Evolutionary conservation across 371 early-diverging fungal genomes (phyloP).

Genomic region (Zychaea mexicana): DNA sequence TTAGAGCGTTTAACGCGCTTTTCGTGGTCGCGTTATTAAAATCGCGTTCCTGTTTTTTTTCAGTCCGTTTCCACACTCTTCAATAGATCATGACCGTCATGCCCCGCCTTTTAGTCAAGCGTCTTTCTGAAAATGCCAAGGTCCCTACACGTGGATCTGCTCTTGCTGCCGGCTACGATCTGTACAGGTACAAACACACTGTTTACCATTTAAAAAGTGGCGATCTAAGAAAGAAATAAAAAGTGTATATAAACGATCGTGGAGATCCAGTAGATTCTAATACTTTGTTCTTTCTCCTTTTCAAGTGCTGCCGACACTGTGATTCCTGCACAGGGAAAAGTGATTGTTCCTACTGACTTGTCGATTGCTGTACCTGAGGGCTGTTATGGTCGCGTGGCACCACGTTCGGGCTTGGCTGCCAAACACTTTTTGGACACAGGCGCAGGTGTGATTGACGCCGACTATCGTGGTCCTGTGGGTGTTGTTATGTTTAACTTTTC

Average conservation of each 20-base stretch:
- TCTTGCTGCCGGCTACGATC: conserved; percentile 94
- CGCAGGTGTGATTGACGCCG: conserved; percentile 97
- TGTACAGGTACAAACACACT: conserved; percentile 74
- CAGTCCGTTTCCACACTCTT: too few species aligned
- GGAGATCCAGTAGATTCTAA: too few species aligned
- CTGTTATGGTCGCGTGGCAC: conserved; percentile 96
- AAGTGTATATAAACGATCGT: background rate
- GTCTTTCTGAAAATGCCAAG: conserved; percentile 67
- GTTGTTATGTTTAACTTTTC: conserved; percentile 93
- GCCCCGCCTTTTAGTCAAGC: conserved; percentile 58
- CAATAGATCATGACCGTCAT: conserved; percentile 10
- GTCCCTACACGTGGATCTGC: conserved; percentile 82
- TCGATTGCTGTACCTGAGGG: conserved; percentile 83
- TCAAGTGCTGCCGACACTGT: conserved; percentile 68
- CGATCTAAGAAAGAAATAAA: background rate
- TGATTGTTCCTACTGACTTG: conserved; percentile 82
- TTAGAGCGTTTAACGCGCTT: too few species aligned
- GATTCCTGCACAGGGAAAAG: conserved; percentile 76
- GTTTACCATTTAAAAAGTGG: too few species aligned
- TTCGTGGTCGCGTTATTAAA: too few species aligned
- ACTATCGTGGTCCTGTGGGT: conserved; percentile 86
- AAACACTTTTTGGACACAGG: conserved; percentile 94
- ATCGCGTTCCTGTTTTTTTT: too few species aligned
- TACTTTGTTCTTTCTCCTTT: too few species aligned
- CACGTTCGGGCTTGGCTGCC: conserved; percentile 90